A percentile compares a stretch with the other conserved stretches of the same genome.
Conservation (phyloP, 306 rosid species). For the Psophocarpus tetragonolobus region DNA sequence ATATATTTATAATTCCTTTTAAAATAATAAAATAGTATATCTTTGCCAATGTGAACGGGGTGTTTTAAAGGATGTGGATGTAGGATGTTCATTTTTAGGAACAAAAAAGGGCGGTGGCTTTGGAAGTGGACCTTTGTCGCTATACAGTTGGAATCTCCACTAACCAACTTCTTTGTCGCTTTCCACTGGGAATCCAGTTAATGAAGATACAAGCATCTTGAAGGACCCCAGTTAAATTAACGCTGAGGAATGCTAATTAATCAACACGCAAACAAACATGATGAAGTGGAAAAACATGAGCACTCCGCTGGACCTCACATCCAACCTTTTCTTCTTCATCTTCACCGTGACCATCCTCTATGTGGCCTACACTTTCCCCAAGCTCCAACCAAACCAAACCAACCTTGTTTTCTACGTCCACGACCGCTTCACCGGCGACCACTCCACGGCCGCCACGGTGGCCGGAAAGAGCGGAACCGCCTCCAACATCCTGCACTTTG, state of each 20-base stretch:
- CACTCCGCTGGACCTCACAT: conserved; percentile 38
- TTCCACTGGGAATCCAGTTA: neutral
- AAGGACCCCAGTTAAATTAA: neutral
- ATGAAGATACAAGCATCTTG: conserved; percentile 27
- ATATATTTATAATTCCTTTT: too few relatives aligned
- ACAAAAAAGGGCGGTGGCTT: neutral
- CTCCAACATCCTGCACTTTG: conserved; percentile 55
- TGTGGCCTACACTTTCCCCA: conserved; percentile 43
- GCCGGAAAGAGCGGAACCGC: conserved; percentile 47
- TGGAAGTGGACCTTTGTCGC: neutral
- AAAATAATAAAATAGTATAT: too few relatives aligned
- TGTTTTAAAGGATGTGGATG: too few relatives aligned
- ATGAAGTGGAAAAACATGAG: conserved; percentile 25
- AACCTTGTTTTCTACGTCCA: conserved; percentile 66
- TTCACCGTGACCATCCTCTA: conserved; percentile 46
- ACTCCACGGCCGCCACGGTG: conserved; percentile 47
- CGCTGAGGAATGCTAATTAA: conserved; percentile 8
- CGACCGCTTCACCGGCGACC: conserved; percentile 59
- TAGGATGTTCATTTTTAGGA: too few relatives aligned
- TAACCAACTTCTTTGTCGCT: neutral
- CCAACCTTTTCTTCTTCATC: conserved; percentile 47
- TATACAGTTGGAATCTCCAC: neutral
- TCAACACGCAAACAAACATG: conserved; percentile 22
- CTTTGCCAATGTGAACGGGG: too few relatives aligned
- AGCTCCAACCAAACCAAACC: conserved; percentile 51